A percentile compares a stretch with the other conserved stretches of the same genome.
Conservation (phyloP, 371 early-diverging fungal genomes). For the Haplosporangium sp. region DNA sequence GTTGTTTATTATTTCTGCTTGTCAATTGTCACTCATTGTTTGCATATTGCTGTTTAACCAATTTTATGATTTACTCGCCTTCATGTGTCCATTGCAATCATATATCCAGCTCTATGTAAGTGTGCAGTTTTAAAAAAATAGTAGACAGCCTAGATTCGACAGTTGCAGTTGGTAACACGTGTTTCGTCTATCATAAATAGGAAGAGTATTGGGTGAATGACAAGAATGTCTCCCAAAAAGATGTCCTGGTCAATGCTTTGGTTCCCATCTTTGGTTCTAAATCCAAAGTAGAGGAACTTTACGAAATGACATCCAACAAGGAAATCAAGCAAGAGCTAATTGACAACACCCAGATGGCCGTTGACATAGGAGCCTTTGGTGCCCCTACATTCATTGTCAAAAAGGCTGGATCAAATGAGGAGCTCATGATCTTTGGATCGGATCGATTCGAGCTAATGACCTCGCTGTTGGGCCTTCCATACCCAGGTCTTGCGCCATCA, state of each 20-base stretch:
- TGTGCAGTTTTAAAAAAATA: background rate
- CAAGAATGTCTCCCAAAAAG: slow-evolving; percentile 37
- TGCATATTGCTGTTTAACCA: no score
- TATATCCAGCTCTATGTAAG: slow-evolving; percentile 43
- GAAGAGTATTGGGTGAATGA: slow-evolving; percentile 38
- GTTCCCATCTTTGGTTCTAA: slow-evolving; percentile 43
- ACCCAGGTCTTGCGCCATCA: slow-evolving; percentile 29
- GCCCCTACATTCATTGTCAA: slow-evolving; percentile 60
- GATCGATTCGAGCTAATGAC: slow-evolving; percentile 61
- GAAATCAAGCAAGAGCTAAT: slow-evolving; percentile 36
- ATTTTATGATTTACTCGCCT: no score
- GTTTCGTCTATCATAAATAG: slow-evolving; percentile 3
- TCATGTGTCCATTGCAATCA: background rate
- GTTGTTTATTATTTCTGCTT: no score
- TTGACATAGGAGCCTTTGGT: slow-evolving; percentile 57
- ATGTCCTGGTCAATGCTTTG: slow-evolving; percentile 35
- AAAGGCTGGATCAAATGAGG: slow-evolving; percentile 36
- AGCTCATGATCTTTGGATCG: slow-evolving; percentile 60
- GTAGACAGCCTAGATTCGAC: background rate
- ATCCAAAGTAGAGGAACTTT: slow-evolving; percentile 19
- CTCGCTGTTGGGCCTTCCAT: slow-evolving; percentile 38
- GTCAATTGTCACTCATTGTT: no score
- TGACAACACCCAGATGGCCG: slow-evolving; percentile 49
- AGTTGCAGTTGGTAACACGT: background rate
- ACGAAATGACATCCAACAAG: slow-evolving; percentile 25